Percentiles rank a stretch among this genome's conserved stretches.
Conservation (phyloP, 768 basidiomycete genomes). For the Coprinopsis marcescibilis region DNA sequence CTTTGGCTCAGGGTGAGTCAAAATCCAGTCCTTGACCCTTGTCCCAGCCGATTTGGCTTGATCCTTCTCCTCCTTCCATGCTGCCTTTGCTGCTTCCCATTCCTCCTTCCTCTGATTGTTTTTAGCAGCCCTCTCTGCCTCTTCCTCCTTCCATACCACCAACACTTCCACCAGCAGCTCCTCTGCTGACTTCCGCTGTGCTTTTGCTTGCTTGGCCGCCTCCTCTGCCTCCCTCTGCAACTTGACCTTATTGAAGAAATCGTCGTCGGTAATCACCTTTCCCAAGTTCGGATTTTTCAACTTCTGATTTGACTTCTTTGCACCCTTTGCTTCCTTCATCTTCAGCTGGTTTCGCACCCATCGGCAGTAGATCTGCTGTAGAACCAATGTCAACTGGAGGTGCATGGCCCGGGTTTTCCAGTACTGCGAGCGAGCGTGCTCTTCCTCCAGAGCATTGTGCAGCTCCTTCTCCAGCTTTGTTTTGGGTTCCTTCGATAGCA, state of each 20-base stretch:
- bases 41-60: too few relatives aligned
- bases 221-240: neutral
- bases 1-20: neutral
- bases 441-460: too few relatives aligned
- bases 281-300: neutral
- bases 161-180: neutral
- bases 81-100: neutral
- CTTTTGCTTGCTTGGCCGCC: neutral
- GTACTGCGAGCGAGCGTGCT: neutral
- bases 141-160: neutral
- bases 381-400: neutral
- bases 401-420: neutral
- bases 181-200: neutral
- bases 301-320: neutral
- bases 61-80: neutral
- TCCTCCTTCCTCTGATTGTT: neutral
- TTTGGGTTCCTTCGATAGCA: too few relatives aligned
- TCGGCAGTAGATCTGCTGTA: neutral
- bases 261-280: neutral
- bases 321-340: neutral
- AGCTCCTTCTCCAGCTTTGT: too few relatives aligned
- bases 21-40: neutral
- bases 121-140: neutral
- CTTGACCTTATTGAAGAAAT: neutral
- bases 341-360: neutral